Evolutionary conservation across 1,284 basidiomycete species (phyloP), one percentile per base, ranked within the genome.

Genomic region (Austroboletus novae-zelandiae): DNA sequence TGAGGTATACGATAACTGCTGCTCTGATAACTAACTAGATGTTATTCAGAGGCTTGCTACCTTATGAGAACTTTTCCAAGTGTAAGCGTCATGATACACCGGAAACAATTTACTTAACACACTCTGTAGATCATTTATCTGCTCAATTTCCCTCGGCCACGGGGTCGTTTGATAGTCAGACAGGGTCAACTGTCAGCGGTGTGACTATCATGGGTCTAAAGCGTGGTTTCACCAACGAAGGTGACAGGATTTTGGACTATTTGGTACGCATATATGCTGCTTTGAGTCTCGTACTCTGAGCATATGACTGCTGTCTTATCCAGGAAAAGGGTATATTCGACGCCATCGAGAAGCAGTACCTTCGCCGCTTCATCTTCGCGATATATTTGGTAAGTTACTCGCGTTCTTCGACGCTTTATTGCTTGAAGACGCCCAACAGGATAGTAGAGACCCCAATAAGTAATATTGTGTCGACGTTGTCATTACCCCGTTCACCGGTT

Each of bases 321-420:
- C 52, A 91, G 89, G 89, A 91, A 67, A 74, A 82, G 56, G 89
- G 89, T 1, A 87, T 91, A 47, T 89, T 89, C 57, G 85, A 91
- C 57, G 89, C 89, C 0, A 67, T 91, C 32, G 78, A 87, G 61
- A 87, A 83, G 61, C 80, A 83, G 58, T 91, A 89, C 67, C 75
- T 91, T 44, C 80, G 81, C 34, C 86, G 83, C 57, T 88, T 91
- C 65, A 84, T 91, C 48, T 88, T 93, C 58, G 91, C 84, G 4
- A 81, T 93, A 51, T 92, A 90, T 64, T 71, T 93, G 54, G 88
- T 89, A 52, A 52, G 79, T 71, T 10, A 15, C 14, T 29, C 15
- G 6, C 20, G 5, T 25, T 34, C 25, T 39, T 45, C 10, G 30
- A 29, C 17, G 20, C 2, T 17, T 10, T 11, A 34, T 43, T 48